These are phyloP conservation scores for Dothistroma pini DNA, from an alignment of 2,329 filamentous ascomycete genomes.

Conservation along the genomic window DNA sequence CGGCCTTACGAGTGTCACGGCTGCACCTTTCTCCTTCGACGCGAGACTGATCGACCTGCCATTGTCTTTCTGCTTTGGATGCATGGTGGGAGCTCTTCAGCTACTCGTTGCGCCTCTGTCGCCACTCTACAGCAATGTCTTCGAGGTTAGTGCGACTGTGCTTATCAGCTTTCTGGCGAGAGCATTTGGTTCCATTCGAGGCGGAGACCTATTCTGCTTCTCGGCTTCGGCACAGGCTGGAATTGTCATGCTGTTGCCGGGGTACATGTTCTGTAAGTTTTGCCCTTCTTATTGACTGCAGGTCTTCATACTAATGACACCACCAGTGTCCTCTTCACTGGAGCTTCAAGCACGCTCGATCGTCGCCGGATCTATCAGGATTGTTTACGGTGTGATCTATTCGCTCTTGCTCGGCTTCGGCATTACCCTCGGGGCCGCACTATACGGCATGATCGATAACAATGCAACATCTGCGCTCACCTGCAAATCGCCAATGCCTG, in stretches of 20 bases:
- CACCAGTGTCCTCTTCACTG: constrained; percentile 41
- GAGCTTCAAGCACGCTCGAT: constrained; percentile 47
- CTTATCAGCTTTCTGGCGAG: constrained; percentile 48
- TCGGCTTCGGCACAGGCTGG: constrained; percentile 48
- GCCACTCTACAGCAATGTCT: constrained; percentile 59
- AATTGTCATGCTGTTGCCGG: constrained; percentile 48
- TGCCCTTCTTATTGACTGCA: neutral
- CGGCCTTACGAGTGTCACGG: constrained; percentile 70
- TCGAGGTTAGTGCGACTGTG: constrained; percentile 47
- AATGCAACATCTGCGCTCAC: constrained; percentile 43
- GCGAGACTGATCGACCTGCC: constrained; percentile 74
- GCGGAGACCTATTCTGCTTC: constrained; percentile 46
- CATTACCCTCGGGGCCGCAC: constrained; percentile 48
- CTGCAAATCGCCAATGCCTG: constrained; percentile 47
- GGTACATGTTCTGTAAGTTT: constrained; percentile 41
- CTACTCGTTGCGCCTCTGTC: constrained; percentile 70
- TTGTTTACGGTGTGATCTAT: constrained; percentile 52
- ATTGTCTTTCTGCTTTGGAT: constrained; percentile 70
- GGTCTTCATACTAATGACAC: neutral
- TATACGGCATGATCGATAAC: constrained; percentile 47
- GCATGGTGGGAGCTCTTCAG: constrained; percentile 68
- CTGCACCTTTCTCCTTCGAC: constrained; percentile 75
- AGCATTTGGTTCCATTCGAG: constrained; percentile 44
- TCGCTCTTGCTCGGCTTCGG: constrained; percentile 52
- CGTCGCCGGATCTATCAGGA: constrained; percentile 47